Evolutionary conservation across 1,284 basidiomycete species (phyloP), one percentile per base, ranked within the genome.

Genomic region (Inonotus obliquus): DNA sequence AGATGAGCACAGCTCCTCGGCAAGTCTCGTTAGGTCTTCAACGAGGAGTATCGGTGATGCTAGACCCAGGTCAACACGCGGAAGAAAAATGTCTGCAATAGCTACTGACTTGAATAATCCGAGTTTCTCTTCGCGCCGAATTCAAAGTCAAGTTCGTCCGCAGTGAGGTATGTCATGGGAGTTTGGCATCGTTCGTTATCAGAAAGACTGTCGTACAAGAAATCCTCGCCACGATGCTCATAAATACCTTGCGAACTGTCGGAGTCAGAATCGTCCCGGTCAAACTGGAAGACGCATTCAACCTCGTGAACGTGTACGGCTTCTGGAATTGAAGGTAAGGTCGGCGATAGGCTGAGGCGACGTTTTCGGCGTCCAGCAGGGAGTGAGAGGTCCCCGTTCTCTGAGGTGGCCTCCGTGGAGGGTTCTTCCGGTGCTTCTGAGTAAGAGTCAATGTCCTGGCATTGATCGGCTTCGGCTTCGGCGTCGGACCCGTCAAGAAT

Each of bases 241-340:
- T 57, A 57, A n/a, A 62, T 62, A 14, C 60, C 54, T 45, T 57
- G 47, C 21, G 60, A 62, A 27, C 58, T 54, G 41, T 62, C 60
- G 14, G 54, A 57, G n/a, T 62, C 55, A 23, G 60, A 57, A 25
- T 57, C 54, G 32, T 23, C 13, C 10, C 19, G 37, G 27, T 38
- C 47, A 37, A 17, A 13, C 25, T 53, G 25, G 32, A 35, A 29
- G 21, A 41, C 21, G 52, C 14, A 25, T 17, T 21, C 32, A 19
- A 57, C n/a, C 21, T 27, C 25, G 17, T 47, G 47, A 21, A n/a
- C n/a, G 10, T 54, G 32, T n/a, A 49, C n/a, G 21, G 54, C 48
- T 35, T 62, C 60, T 55, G 60, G 60, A 10, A 62, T 62, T 5
- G 60, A 53, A 21, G 60, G 54, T n/a, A 62, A 32, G 21, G 60